A percentile compares a stretch with the other conserved stretches of the same genome.
These are phyloP conservation scores for Aeschynomene evenia DNA, from an alignment of 306 rosid genomes.

Conservation along the genomic window DNA sequence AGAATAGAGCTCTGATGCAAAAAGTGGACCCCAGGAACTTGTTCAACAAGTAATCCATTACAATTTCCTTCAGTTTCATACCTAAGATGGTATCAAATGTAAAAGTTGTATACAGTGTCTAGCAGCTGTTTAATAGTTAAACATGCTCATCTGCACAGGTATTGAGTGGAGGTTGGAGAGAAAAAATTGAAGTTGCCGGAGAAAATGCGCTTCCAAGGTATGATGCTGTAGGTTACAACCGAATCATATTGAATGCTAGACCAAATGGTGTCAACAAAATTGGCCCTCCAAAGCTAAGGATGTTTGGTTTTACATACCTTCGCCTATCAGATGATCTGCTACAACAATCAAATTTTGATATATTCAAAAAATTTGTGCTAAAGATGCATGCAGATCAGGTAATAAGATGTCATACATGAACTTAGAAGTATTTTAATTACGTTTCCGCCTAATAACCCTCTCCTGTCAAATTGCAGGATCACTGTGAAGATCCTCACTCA, in stretches of 20 bases:
- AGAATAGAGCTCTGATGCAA: constrained; percentile 59
- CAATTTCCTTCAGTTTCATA: neutral
- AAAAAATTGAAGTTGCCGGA: constrained; percentile 76
- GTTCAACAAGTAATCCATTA: constrained; percentile 65
- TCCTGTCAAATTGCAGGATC: constrained; percentile 49
- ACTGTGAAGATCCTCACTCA: constrained; percentile 51
- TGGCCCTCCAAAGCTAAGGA: constrained; percentile 57
- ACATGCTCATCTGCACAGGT: constrained; percentile 42
- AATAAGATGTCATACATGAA: constrained; percentile 26
- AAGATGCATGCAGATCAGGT: constrained; percentile 96
- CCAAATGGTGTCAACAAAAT: constrained; percentile 71
- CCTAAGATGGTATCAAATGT: constrained; percentile 1
- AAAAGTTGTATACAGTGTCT: neutral
- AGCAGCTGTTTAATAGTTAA: constrained; percentile 10
- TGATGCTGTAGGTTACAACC: constrained; percentile 69
- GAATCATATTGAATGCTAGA: constrained; percentile 83
- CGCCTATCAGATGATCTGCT: constrained; percentile 63
- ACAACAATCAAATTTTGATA: constrained; percentile 44
- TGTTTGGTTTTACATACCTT: constrained; percentile 82
- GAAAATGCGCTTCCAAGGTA: constrained; percentile 91
- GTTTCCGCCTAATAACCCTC: constrained; percentile 22
- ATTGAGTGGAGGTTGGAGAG: constrained; percentile 85
- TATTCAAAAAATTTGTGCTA: constrained; percentile 70
- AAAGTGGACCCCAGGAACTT: constrained; percentile 65
- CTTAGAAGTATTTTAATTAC: constrained; percentile 10